These are phyloP conservation scores for Hapsidospora chrysogenum DNA, from an alignment of 495 filamentous ascomycete species.

Conservation along the genomic window DNA sequence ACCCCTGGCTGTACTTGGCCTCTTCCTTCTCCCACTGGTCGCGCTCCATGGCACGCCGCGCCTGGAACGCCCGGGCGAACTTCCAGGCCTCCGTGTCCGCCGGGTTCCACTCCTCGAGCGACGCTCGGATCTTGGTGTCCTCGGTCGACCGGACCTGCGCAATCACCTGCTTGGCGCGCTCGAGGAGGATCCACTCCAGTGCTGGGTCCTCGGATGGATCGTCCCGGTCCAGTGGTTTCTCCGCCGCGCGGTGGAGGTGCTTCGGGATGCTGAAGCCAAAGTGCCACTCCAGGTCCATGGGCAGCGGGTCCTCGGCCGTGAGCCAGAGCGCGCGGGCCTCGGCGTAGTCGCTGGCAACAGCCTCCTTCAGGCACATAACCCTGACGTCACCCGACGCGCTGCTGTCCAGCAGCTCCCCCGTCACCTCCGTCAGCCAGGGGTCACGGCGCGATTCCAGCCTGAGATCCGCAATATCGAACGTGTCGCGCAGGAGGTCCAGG, in stretches of 20 bases:
- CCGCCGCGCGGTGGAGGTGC: constrained; percentile 1
- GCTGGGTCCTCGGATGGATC: constrained; percentile 19
- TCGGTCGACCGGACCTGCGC: constrained; percentile 8
- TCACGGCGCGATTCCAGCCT: constrained; percentile 65
- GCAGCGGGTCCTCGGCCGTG: constrained; percentile 49
- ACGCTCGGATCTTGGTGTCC: constrained; percentile 30
- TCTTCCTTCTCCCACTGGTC: constrained; percentile 57
- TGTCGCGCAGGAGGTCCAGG: constrained; percentile 30
- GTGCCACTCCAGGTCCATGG: constrained; percentile 65
- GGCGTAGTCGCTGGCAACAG: constrained; percentile 48
- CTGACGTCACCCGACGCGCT: constrained; percentile 43
- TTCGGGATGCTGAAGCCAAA: constrained; percentile 68
- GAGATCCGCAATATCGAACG: constrained; percentile 48
- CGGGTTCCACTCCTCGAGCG: constrained; percentile 83
- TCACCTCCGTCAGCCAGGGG: constrained; percentile 58
- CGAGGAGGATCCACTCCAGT: constrained; percentile 44
- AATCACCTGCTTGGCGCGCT: constrained; percentile 12
- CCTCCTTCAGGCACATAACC: constrained; percentile 63
- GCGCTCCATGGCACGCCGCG: constrained; percentile 41
- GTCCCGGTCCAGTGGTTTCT: constrained; percentile 27
- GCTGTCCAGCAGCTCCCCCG: constrained; percentile 46
- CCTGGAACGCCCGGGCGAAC: constrained; percentile 62
- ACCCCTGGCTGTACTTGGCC: constrained; percentile 40
- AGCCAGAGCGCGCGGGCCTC: constrained; percentile 56
- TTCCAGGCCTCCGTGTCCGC: constrained; percentile 88